Evolutionary conservation across 495 filamentous ascomycete species (phyloP), one percentile per base, ranked within the genome.

Genomic region (Amphirosellinia nigrospora): DNA sequence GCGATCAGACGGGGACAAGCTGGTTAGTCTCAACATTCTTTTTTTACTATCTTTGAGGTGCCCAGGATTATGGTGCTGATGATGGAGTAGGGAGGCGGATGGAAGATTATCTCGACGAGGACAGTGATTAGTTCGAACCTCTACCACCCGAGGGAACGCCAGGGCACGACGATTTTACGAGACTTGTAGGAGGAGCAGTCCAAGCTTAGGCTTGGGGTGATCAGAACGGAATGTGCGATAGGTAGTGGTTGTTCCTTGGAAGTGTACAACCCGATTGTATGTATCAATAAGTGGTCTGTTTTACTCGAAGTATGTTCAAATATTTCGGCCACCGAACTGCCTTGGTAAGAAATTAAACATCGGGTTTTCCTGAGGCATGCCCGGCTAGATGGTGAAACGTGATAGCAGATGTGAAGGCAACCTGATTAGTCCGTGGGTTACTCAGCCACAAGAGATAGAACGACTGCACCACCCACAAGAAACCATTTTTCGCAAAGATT

Each of bases 361-460:
- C 61, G 61, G 61, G 53, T 26, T 50, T 50, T 36, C 28, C 11
- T 65, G 45, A 65, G n/a, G 39, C 62, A 38, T 6, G 15, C 28
- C 61, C 16, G 7, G 38, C 26, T 23, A 3, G 43, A 65, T 58
- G 53, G 32, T 65, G 62, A 65, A 65, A 65, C 62, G 32, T 21
- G 32, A 65, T 11, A 46, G 45, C 15, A 36, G 2, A 45, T 41
- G 43, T 34, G 43, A 36, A 23, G 19, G 62, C 43, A 28, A 53
- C 45, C 61, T 50, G 61, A 50, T 21, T 23, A 38, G 30, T n/a
- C 30, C 21, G 19, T 26, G 5, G 8, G 21, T 65, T 38, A 38
- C 62, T 65, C 62, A 65, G 62, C 62, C 62, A 34, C 62, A 9
- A 16, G 26, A 46, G 21, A 60, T 7, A 39, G 28, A 8, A 60